phyloP scores from a whole-genome alignment of 306 rosid genomes.

The Amphicarpaea edgeworthii region DNA sequence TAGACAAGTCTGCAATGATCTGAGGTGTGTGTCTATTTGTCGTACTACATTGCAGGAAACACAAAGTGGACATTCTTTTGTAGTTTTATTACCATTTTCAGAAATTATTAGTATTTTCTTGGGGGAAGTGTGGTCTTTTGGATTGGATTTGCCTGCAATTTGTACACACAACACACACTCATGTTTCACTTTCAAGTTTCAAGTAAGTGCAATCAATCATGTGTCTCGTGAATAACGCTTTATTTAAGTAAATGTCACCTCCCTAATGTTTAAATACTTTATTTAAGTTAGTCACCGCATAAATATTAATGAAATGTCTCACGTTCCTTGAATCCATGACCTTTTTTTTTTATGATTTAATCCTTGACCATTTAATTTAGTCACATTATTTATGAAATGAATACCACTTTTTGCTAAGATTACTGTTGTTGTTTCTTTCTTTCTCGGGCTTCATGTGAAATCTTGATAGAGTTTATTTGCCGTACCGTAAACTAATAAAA shows the following conservation, averaged over 20 bases:
- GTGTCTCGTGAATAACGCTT: not conserved
- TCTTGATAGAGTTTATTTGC: not conserved
- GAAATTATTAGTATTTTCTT: slow-evolving; percentile 10
- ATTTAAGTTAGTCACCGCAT: not conserved
- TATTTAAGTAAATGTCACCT: too few relatives aligned
- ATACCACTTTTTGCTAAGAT: not conserved
- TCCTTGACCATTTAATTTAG: not conserved
- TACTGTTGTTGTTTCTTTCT: not conserved
- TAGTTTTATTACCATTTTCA: slow-evolving; percentile 10
- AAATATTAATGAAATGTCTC: too few relatives aligned
- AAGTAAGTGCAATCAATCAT: not conserved
- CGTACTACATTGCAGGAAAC: not conserved
- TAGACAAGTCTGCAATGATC: slow-evolving; percentile 7
- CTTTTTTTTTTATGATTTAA: too few relatives aligned
- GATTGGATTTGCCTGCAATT: not conserved
- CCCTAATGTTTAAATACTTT: too few relatives aligned
- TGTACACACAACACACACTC: not conserved
- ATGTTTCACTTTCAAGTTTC: slow-evolving; percentile 32
- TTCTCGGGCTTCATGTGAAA: slow-evolving; percentile 24
- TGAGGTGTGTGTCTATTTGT: slow-evolving; percentile 12
- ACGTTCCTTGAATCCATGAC: not conserved
- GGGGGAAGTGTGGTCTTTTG: not conserved
- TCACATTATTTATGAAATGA: not conserved
- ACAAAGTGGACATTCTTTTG: slow-evolving; percentile 12
- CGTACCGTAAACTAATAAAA: too few relatives aligned